Evolutionary conservation across 148 eudicot genomes (phyloP).

Genomic region (Arbutus unedo): DNA sequence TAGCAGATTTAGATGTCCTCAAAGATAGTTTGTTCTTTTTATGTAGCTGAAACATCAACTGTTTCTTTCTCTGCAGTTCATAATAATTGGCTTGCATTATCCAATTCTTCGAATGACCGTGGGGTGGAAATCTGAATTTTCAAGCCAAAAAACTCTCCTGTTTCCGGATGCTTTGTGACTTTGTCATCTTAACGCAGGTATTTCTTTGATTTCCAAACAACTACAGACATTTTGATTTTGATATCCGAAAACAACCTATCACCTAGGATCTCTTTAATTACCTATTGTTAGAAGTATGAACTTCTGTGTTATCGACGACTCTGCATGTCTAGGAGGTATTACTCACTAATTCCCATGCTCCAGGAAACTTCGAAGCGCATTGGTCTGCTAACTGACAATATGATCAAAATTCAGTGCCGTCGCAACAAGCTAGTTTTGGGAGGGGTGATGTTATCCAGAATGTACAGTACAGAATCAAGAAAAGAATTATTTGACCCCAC

Average conservation of each 20-base stretch:
- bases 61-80: background rate
- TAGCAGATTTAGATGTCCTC: background rate
- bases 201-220: background rate
- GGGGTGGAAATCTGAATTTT: background rate
- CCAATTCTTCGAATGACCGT: background rate
- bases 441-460: slow-evolving; percentile 31
- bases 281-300: background rate
- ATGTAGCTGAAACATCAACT: background rate
- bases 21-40: background rate
- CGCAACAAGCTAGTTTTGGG: slow-evolving; percentile 22
- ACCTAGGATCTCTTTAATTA: background rate
- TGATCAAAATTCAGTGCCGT: slow-evolving; percentile 29
- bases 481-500: slow-evolving; percentile 38
- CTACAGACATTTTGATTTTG: background rate
- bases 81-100: background rate
- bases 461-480: slow-evolving; percentile 41
- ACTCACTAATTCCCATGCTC: slow-evolving; percentile 7
- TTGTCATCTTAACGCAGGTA: background rate
- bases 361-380: slow-evolving; percentile 15
- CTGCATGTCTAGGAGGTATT: background rate
- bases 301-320: background rate
- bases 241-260: background rate
- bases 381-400: slow-evolving; percentile 11
- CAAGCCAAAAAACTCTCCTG: background rate
- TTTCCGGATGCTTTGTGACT: slow-evolving; percentile 9